Evolutionary conservation across 2,329 filamentous ascomycete species (phyloP), one percentile per base, ranked within the genome.

Genomic region (Atkinsonella hypoxylon): DNA sequence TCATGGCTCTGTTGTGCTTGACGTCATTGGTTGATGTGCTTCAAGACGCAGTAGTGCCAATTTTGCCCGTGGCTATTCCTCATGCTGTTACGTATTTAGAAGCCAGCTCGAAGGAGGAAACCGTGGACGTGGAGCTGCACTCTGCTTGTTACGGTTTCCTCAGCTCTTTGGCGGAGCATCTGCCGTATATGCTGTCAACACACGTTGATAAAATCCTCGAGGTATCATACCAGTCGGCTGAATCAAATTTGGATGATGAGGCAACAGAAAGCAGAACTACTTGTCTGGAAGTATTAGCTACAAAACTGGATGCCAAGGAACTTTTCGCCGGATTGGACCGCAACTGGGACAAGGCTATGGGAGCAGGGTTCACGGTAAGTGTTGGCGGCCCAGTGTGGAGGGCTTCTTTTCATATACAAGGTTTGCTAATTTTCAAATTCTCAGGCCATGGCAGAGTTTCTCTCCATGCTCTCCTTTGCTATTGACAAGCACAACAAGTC

Each of bases 21-120:
- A 85, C 91, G 3, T 95, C 89, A 1, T 80, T 95, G 59, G 83
- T 95, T 4, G 89, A 95, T 58, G 89, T 95, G 9, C 73, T 97
- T 39, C 84, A 86, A 52, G 89, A 95, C 56, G 85, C 84, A 12
- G 85, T 95, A 53, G 85, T 97, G 18, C 86, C 89, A 0, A 76
- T 96, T 0, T 72, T 97, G 18, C 89, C 91, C 0, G 75, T 75
- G 22, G 82, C 89, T 0, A 78, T 96, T 40, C 81, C 84, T 0
- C 83, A 79, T 55, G 78, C 85, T 0, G 75, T 96, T 43, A 67
- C 74, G 6, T 85, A 95, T 57, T 76, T 97, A 46, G 73, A 81
- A 47, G 68, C 76, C 51, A 87, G 83, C 55, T 70, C 75, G 26
- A 70, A 73, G 45, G 74, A 70, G 15, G 74, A 73, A 13, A 70